Evolutionary conservation across 176 grass and related monocot species (phyloP).

Genomic region (Hyparrhenia diplandra): DNA sequence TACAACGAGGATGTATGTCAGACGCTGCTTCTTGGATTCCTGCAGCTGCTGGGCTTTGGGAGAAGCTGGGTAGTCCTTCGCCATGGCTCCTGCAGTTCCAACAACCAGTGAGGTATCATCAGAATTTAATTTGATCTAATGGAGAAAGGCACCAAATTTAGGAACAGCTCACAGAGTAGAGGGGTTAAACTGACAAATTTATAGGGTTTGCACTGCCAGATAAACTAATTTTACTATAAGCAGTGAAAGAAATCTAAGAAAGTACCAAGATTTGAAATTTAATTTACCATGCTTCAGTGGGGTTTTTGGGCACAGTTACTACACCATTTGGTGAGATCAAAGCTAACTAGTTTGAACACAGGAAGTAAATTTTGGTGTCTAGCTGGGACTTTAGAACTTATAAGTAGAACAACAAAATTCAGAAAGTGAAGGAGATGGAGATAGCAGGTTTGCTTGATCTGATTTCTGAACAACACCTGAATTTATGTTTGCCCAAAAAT

Average conservation of each 20-base stretch:
- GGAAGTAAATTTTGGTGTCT: background rate
- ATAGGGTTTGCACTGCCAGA: background rate
- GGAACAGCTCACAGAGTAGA: background rate
- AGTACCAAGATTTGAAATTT: slow-evolving; percentile 1
- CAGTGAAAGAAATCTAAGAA: background rate
- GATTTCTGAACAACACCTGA: background rate
- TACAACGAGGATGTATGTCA: slow-evolving; percentile 64
- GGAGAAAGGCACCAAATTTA: background rate
- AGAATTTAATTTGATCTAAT: background rate
- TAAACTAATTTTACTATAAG: no score
- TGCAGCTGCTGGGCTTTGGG: slow-evolving; percentile 68
- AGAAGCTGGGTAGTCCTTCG: slow-evolving; percentile 67
- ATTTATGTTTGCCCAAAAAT: background rate
- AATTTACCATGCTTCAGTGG: background rate
- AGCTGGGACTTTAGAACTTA: background rate
- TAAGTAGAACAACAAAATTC: background rate
- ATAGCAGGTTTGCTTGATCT: background rate
- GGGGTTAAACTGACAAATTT: background rate
- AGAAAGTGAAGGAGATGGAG: background rate
- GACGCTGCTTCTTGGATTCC: slow-evolving; percentile 72
- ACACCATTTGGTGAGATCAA: background rate
- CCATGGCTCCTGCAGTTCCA: slow-evolving; percentile 70
- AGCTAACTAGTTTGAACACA: background rate
- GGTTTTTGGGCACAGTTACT: background rate
- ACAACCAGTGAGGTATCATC: slow-evolving; percentile 24